These are phyloP conservation scores for Ogataea wickerhamii DNA, from an alignment of 805 yeast genomes.

Conservation along the genomic window DNA sequence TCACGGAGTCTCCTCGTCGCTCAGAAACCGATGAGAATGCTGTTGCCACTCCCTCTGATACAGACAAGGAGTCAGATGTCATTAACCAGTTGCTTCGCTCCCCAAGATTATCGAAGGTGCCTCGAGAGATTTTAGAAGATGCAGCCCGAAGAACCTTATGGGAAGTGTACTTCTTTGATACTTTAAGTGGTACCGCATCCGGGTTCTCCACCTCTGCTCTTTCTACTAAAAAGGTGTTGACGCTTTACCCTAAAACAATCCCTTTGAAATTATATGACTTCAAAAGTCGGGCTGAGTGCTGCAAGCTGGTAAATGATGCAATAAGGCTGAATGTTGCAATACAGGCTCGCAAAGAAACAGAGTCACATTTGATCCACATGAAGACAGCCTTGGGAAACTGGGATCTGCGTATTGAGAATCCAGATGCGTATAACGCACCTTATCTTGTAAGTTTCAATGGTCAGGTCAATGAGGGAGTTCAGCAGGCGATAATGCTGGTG, in stretches of 20 bases:
- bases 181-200: constrained; percentile 52
- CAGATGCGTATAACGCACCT: constrained; percentile 40
- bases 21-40: constrained; percentile 3
- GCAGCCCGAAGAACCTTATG: constrained; percentile 45
- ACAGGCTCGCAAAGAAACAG: constrained; percentile 37
- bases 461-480: constrained; percentile 49
- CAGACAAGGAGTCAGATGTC: constrained; percentile 16
- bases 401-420: constrained; percentile 46
- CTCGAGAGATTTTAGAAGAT: constrained; percentile 26
- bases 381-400: constrained; percentile 48
- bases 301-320: constrained; percentile 47
- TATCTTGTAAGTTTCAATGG: constrained; percentile 42
- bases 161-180: constrained; percentile 51
- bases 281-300: constrained; percentile 43
- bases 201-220: constrained; percentile 42
- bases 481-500: constrained; percentile 45
- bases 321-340: constrained; percentile 46
- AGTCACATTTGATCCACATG: constrained; percentile 36
- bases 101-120: constrained; percentile 20
- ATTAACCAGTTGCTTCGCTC: constrained; percentile 12
- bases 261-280: constrained; percentile 40
- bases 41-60: constrained; percentile 19
- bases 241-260: constrained; percentile 39
- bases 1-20: constrained; percentile 16
- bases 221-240: constrained; percentile 34